Evolutionary conservation across 306 rosid genomes (phyloP).

Genomic region (Biancaea sappan): DNA sequence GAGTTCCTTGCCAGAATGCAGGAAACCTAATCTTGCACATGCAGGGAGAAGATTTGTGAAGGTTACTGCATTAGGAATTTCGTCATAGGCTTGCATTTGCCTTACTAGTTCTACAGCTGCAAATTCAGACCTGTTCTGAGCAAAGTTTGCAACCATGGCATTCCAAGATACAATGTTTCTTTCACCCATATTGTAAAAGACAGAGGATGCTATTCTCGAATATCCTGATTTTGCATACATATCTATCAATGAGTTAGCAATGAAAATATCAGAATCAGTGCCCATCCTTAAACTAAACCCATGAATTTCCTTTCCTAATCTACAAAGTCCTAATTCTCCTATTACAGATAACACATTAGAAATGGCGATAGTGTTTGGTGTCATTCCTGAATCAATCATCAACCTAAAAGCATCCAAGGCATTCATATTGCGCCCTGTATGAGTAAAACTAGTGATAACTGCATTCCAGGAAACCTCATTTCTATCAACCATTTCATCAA

Average conservation of each 20-base stretch:
- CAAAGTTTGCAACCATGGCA: conserved; percentile 85
- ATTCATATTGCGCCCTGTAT: conserved; percentile 43
- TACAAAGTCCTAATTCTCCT: conserved; percentile 62
- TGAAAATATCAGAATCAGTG: conserved; percentile 62
- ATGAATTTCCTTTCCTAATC: conserved; percentile 67
- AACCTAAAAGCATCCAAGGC: conserved; percentile 59
- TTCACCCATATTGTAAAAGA: conserved; percentile 58
- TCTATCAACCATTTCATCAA: conserved; percentile 64
- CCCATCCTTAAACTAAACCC: conserved; percentile 65
- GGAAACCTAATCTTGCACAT: conserved; percentile 72
- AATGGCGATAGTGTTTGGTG: conserved; percentile 70
- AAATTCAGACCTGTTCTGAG: conserved; percentile 67
- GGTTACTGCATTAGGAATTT: conserved; percentile 67
- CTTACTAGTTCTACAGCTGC: conserved; percentile 61
- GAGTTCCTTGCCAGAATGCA: conserved; percentile 70
- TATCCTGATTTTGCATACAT: conserved; percentile 81
- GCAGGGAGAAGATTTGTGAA: conserved; percentile 90
- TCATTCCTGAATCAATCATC: conserved; percentile 62
- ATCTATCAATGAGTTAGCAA: conserved; percentile 76
- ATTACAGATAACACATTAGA: conserved; percentile 74
- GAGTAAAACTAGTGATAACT: conserved; percentile 67
- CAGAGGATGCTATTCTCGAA: conserved; percentile 48
- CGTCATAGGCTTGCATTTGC: conserved; percentile 71
- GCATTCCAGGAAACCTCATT: conserved; percentile 93
- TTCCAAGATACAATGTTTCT: conserved; percentile 86